These are phyloP conservation scores for Thalassiosira sp. DNA, from an alignment of 352 stramenopile genomes.

Conservation along the genomic window DNA sequence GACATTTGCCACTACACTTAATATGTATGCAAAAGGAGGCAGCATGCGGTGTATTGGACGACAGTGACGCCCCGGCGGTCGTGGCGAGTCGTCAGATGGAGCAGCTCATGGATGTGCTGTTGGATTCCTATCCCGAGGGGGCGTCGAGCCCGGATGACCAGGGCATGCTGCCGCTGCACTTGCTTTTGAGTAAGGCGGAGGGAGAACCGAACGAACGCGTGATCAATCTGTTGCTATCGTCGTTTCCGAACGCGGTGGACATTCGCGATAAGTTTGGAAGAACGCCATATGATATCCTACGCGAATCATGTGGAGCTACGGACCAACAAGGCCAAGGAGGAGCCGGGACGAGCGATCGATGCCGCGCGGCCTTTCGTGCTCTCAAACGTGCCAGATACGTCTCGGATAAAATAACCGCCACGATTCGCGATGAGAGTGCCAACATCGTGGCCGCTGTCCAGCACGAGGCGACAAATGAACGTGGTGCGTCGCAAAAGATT, in stretches of 20 bases:
- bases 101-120: conserved; percentile 66
- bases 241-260: conserved; percentile 56
- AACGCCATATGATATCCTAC: conserved; percentile 59
- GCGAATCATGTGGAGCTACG: conserved; percentile 25
- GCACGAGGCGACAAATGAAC: conserved; percentile 54
- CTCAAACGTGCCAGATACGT: conserved; percentile 51
- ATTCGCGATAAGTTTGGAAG: conserved; percentile 62
- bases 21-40: conserved; percentile 66
- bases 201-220: conserved; percentile 58
- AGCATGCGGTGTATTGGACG: conserved; percentile 30
- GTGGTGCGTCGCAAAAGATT: conserved; percentile 58
- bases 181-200: conserved; percentile 53
- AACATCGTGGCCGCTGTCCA: conserved; percentile 49
- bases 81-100: conserved; percentile 68
- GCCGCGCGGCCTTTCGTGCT: conserved; percentile 48
- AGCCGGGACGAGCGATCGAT: conserved; percentile 34
- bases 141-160: conserved; percentile 76
- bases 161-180: conserved; percentile 79
- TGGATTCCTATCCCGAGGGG: conserved; percentile 70
- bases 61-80: conserved; percentile 35
- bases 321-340: conserved; percentile 10
- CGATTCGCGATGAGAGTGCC: conserved; percentile 53
- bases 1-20: conserved; percentile 77
- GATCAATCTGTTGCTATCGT: conserved; percentile 58
- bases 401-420: conserved; percentile 43